Conservation (phyloP, 2,329 filamentous ascomycete genomes). For the Teratosphaeria pseudoeucalypti region DNA sequence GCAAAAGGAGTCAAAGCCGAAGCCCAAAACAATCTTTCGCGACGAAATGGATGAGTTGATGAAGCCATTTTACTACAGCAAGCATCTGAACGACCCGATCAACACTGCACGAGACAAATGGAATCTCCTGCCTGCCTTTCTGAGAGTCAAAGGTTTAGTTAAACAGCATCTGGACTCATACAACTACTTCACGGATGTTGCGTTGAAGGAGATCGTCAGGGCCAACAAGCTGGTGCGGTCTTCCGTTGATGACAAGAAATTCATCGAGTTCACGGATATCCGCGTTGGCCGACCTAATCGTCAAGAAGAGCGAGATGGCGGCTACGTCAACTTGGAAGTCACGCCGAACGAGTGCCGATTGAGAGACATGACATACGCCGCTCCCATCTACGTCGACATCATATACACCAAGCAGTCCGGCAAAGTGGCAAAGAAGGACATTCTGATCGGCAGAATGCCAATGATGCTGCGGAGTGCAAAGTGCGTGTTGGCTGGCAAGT, state of each 20-base stretch:
- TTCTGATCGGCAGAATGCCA: conserved; percentile 81
- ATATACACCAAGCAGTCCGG: conserved; percentile 76
- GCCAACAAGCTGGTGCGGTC: conserved; percentile 82
- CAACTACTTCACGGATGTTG: conserved; percentile 94
- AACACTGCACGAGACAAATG: conserved; percentile 79
- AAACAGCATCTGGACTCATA: conserved; percentile 99
- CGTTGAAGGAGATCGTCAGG: conserved; percentile 92
- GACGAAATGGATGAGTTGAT: conserved; percentile 49
- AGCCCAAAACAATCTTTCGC: conserved; percentile 3
- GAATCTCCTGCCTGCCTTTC: conserved; percentile 91
- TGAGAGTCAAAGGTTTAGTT: conserved; percentile 93
- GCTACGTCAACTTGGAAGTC: conserved; percentile 55
- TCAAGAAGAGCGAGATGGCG: conserved; percentile 61
- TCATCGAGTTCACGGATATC: conserved; percentile 62
- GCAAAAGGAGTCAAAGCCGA: conserved; percentile 1
- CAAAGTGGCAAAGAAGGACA: conserved; percentile 59
- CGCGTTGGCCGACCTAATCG: conserved; percentile 74
- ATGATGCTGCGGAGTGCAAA: conserved; percentile 96
- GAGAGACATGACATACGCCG: conserved; percentile 95
- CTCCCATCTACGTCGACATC: conserved; percentile 86
- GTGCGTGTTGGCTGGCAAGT: conserved; percentile 74
- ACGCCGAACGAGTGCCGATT: conserved; percentile 95
- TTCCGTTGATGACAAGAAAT: conserved; percentile 57
- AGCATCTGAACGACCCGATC: conserved; percentile 58
- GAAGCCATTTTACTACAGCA: conserved; percentile 60